A percentile compares a stretch with the other conserved stretches of the same genome.
These are phyloP conservation scores for Lactarius quietus DNA, from an alignment of 768 basidiomycete species.

Conservation along the genomic window DNA sequence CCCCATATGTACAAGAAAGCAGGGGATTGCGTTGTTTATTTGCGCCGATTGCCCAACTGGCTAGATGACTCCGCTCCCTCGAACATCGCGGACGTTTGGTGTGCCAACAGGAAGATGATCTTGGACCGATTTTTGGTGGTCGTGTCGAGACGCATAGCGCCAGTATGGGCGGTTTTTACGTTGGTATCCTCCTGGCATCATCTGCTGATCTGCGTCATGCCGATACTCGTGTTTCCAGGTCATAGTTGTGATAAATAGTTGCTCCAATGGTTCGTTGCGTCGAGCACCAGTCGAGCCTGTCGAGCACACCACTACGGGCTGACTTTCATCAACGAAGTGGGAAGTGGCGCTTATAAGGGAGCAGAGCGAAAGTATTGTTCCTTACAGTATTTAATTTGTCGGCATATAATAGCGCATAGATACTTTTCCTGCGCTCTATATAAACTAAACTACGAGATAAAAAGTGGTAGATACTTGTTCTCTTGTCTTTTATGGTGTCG, in stretches of 20 bases:
- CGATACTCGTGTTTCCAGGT: background rate
- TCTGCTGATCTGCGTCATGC: too few relatives aligned
- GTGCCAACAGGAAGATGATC: too few relatives aligned
- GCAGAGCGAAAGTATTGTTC: background rate
- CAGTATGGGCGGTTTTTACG: too few relatives aligned
- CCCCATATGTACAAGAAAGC: too few relatives aligned
- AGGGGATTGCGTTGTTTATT: too few relatives aligned
- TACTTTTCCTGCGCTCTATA: background rate
- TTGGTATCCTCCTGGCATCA: too few relatives aligned
- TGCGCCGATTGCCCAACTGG: too few relatives aligned
- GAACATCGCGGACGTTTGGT: too few relatives aligned
- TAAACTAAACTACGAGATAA: background rate
- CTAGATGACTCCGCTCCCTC: too few relatives aligned
- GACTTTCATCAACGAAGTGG: background rate
- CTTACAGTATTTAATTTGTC: background rate
- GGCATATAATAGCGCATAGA: background rate
- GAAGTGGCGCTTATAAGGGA: background rate
- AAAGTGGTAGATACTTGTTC: background rate
- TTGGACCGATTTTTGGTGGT: too few relatives aligned
- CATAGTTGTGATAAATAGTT: background rate
- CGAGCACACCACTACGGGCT: background rate
- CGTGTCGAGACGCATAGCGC: too few relatives aligned
- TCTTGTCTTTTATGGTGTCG: background rate
- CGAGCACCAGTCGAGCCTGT: too few relatives aligned
- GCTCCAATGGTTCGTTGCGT: background rate